phyloP scores from a whole-genome alignment of 129 eudicot species.

The Rutidosis leptorrhynchoides region DNA sequence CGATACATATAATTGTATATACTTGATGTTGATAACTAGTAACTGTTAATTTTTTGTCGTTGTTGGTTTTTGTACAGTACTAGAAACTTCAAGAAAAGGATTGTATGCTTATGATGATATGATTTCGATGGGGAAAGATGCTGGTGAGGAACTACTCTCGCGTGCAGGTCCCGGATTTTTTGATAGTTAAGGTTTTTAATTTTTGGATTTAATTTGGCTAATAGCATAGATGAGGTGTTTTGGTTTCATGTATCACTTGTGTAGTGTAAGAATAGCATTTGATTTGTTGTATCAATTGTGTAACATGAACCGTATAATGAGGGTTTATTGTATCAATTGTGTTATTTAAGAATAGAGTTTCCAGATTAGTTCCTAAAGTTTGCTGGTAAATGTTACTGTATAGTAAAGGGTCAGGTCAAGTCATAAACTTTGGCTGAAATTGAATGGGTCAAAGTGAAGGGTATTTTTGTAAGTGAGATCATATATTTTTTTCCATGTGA shows the following conservation, averaged over 20 bases:
- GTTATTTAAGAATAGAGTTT: slow-evolving; percentile 16
- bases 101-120: slow-evolving; percentile 65
- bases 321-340: slow-evolving; percentile 13
- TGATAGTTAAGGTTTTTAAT: slow-evolving; percentile 42
- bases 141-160: slow-evolving; percentile 88
- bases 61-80: slow-evolving; percentile 36
- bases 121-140: slow-evolving; percentile 87
- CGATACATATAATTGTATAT: too few relatives aligned
- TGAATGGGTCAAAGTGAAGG: not conserved
- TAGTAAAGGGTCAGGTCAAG: not conserved
- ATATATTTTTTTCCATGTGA: too few relatives aligned
- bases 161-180: slow-evolving; percentile 86
- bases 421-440: not conserved
- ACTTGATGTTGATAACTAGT: slow-evolving; percentile 14
- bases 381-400: not conserved
- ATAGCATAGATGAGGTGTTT: slow-evolving; percentile 32
- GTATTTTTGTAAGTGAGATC: too few relatives aligned
- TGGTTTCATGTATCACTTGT: slow-evolving; percentile 13
- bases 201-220: slow-evolving; percentile 7
- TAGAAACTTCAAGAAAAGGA: slow-evolving; percentile 85
- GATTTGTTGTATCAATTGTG: slow-evolving; percentile 15
- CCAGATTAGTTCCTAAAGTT: slow-evolving; percentile 7
- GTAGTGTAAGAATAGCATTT: slow-evolving; percentile 6
- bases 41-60: not conserved
- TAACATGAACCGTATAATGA: not conserved